These are phyloP conservation scores for Diphasiastrum complanatum DNA, from an alignment of 83 land plant genomes.

Conservation along the genomic window DNA sequence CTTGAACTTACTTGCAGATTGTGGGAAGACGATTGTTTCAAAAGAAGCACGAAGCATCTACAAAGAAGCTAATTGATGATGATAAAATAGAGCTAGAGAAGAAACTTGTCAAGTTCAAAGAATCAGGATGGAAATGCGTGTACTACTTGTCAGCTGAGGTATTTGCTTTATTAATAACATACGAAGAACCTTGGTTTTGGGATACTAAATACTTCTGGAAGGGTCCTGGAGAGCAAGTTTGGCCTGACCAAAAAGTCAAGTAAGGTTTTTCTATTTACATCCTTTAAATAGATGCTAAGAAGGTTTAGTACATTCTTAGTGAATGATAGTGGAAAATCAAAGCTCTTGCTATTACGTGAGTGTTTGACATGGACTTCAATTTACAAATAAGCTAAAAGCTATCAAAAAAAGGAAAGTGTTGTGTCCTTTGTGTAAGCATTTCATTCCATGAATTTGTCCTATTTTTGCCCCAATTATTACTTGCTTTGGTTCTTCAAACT, in stretches of 20 bases:
- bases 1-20: constrained; percentile 45
- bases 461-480: no score
- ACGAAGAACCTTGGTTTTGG: constrained; percentile 85
- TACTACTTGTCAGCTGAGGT: constrained; percentile 81
- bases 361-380: constrained; percentile 1
- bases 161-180: constrained; percentile 65
- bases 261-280: constrained; percentile 31
- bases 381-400: no score
- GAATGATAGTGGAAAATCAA: no score
- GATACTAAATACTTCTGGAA: constrained; percentile 72
- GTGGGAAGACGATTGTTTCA: constrained; percentile 46
- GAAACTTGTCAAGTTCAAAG: constrained; percentile 74
- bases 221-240: constrained; percentile 84
- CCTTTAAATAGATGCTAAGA: no score
- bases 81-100: constrained; percentile 36
- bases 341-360: neutral
- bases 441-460: no score
- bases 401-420: no score
- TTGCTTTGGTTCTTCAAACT: no score
- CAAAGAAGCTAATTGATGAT: constrained; percentile 14
- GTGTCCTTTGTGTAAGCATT: no score
- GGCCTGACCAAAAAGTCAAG: constrained; percentile 95
- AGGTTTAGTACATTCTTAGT: no score
- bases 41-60: constrained; percentile 20
- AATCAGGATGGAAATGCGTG: constrained; percentile 89